A percentile compares a stretch with the other conserved stretches of the same genome.
Evolutionary conservation across 2,329 filamentous ascomycete genomes (phyloP).

Genomic region (Pseudonectria foliicola): DNA sequence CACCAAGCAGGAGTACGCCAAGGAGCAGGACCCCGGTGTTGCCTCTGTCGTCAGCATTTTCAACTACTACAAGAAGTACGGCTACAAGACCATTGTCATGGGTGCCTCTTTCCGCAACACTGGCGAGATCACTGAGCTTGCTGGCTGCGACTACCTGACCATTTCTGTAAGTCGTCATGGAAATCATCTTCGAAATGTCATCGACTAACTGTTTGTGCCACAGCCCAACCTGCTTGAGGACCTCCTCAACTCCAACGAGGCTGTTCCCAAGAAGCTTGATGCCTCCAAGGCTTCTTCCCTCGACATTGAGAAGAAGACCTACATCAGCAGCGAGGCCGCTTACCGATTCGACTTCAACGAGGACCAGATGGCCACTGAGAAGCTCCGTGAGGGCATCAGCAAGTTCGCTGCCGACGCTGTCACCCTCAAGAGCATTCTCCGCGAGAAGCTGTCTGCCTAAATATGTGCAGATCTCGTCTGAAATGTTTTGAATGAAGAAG

Average conservation of each 20-base stretch:
- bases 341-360: slow-evolving; percentile 99
- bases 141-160: slow-evolving; percentile 97
- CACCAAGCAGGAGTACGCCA: slow-evolving; percentile 86
- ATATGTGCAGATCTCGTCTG: slow-evolving; percentile 4
- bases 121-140: slow-evolving; percentile 96
- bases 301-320: slow-evolving; percentile 79
- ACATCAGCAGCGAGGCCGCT: slow-evolving; percentile 78
- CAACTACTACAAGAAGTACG: slow-evolving; percentile 99
- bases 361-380: slow-evolving; percentile 98
- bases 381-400: slow-evolving; percentile 98
- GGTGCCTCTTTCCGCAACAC: slow-evolving; percentile 94
- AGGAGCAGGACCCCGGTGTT: slow-evolving; percentile 92
- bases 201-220: slow-evolving; percentile 8
- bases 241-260: slow-evolving; percentile 73
- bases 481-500: slow-evolving; percentile 4
- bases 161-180: slow-evolving; percentile 64
- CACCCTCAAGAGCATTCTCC: slow-evolving; percentile 87
- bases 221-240: slow-evolving; percentile 91
- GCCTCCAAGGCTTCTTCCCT: slow-evolving; percentile 56
- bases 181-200: slow-evolving; percentile 3
- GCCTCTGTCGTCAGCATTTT: slow-evolving; percentile 88
- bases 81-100: slow-evolving; percentile 99
- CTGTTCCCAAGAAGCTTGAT: slow-evolving; percentile 90
- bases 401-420: slow-evolving; percentile 96
- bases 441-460: slow-evolving; percentile 65